Base-by-base conservation (phyloP, 2,329 filamentous ascomycete species). In the Lachnellula hyalina region DNA sequence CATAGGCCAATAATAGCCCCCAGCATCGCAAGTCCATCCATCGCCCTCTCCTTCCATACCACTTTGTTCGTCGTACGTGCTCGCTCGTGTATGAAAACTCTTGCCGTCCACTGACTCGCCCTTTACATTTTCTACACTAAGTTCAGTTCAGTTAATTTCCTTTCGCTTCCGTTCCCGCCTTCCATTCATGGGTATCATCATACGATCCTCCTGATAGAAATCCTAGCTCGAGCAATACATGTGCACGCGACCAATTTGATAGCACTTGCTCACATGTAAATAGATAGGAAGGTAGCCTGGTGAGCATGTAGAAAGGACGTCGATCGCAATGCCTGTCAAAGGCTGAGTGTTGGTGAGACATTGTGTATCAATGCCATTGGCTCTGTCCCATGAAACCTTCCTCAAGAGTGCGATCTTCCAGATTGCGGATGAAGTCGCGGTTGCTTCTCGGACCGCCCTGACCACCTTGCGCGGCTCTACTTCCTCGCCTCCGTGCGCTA, bases 321-420 rank as follows among this genome's bases (percentile, higher is more conserved):
- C 47, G 47, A 56, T 44, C 38, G 58, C 47, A 52, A 58, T 50
- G 57, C 57, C 55, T 62, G 50, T n/a, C 19, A 23, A 48, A 61
- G 51, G 55, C 49, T 44, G 25, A 38, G 38, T 50, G 25, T 15
- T 36, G 12, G 52, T 32, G 41, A 52, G 17, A 25, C 23, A 17
- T 34, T 21, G 49, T 54, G 69, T 96, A 71, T 71, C 87, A 96
- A 72, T 94, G 89, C 77, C 85, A 85, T 50, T 78, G 75, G 56
- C 73, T 79, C 67, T 82, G 83, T 61, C 79, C 80, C 83, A 91
- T 89, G 68, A 91, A 96, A 2, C 91, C 90, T 72, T 97, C 93
- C 71, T 96, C 93, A 53, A 97, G 76, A 2, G 92, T 96, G 36
- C 94, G 83, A 73, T 97, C 94, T 73, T 99, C 94, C 60, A 99